Conservation (phyloP, 1,284 basidiomycete genomes). For the Malassezia vespertilionis region DNA sequence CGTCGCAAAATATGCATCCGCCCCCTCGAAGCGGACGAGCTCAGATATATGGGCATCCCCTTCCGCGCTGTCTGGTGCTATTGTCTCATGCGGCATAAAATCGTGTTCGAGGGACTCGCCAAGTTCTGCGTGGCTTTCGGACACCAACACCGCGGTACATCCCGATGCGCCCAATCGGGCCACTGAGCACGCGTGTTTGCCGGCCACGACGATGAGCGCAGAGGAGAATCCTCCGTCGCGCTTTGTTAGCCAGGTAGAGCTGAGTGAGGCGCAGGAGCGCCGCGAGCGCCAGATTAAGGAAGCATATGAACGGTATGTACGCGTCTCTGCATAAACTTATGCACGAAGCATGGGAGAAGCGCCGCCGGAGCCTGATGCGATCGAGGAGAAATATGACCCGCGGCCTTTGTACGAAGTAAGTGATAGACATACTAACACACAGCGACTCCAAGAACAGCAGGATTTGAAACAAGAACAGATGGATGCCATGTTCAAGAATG, state of each 20-base stretch:
- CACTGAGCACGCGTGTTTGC: too few relatives aligned
- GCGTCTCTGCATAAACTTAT: background rate
- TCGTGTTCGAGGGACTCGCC: too few relatives aligned
- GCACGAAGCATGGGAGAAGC: conserved; percentile 48
- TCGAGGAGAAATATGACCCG: conserved; percentile 66
- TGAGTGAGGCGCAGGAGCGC: conserved; percentile 64
- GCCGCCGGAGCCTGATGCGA: conserved; percentile 64
- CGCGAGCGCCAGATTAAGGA: conserved; percentile 82
- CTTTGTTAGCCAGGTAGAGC: conserved; percentile 60
- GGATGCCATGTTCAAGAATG: conserved; percentile 37
- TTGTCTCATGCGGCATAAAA: too few relatives aligned
- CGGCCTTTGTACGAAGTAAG: conserved; percentile 65
- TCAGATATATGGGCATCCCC: conserved; percentile 13
- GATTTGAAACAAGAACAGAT: conserved; percentile 34
- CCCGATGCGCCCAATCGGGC: too few relatives aligned
- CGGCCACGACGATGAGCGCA: conserved; percentile 2
- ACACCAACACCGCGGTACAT: too few relatives aligned
- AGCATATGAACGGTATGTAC: conserved; percentile 67
- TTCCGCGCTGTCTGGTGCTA: background rate
- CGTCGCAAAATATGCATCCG: conserved; percentile 22
- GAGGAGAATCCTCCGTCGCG: conserved; percentile 40
- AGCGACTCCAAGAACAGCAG: conserved; percentile 28
- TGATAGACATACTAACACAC: background rate
- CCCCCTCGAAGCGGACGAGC: conserved; percentile 25
- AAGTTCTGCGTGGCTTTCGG: too few relatives aligned